Evolutionary conservation across 179 eudicot genomes (phyloP).

Genomic region (Vitellaria paradoxa): DNA sequence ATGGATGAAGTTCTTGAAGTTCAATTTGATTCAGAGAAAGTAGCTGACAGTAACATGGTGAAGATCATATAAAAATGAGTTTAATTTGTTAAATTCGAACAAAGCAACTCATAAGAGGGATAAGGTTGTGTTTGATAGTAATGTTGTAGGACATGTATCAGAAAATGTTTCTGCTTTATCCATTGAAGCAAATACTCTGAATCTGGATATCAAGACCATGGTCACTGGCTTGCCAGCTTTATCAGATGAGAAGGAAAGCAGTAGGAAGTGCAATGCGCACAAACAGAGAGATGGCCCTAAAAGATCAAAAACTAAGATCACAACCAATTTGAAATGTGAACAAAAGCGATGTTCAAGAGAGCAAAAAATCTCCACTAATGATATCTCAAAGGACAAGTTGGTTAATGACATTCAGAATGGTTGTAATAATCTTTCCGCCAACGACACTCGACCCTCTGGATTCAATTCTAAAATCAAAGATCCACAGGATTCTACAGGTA

Average conservation of each 20-base stretch:
- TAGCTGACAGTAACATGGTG: constrained; percentile 8
- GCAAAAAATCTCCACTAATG: constrained; percentile 22
- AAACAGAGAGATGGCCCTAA: constrained; percentile 8
- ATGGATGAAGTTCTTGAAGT: constrained; percentile 17
- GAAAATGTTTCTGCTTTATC: constrained; percentile 15
- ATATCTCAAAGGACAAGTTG: constrained; percentile 20
- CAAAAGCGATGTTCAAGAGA: constrained; percentile 23
- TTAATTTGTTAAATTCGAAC: background rate
- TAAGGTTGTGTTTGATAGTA: constrained; percentile 20
- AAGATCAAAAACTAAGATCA: constrained; percentile 19
- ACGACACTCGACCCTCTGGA: constrained; percentile 17
- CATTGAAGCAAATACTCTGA: constrained; percentile 17
- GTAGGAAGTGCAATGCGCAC: constrained; percentile 16
- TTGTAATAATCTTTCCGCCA: constrained; percentile 16
- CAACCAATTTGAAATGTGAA: constrained; percentile 15
- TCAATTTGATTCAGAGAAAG: constrained; percentile 20
- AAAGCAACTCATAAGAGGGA: constrained; percentile 6
- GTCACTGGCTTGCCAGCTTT: constrained; percentile 23
- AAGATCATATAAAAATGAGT: constrained; percentile 3
- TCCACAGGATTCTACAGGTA: constrained; percentile 9
- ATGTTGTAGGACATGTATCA: constrained; percentile 12
- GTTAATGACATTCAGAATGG: constrained; percentile 16
- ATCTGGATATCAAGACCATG: constrained; percentile 20
- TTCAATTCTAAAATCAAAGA: constrained; percentile 10
- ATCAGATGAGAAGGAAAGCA: constrained; percentile 20